A percentile compares a stretch with the other conserved stretches of the same genome.
Evolutionary conservation across 345 rosid genomes (phyloP).

Genomic region (Arabis alpina): DNA sequence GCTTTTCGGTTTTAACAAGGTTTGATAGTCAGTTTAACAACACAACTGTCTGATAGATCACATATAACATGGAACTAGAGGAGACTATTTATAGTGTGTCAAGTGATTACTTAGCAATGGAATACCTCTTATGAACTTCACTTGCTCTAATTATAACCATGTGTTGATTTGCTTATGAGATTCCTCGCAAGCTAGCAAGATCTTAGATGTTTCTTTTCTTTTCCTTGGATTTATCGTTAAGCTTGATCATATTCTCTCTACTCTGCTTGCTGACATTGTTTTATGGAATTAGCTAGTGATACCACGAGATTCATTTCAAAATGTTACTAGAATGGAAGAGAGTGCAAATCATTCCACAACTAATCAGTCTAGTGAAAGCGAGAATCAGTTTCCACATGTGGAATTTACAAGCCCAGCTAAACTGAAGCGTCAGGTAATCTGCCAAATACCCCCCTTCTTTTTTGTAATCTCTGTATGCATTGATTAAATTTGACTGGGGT

Average conservation of each 20-base stretch:
- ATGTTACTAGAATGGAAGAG: constrained; percentile 44
- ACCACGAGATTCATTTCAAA: constrained; percentile 47
- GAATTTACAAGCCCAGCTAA: constrained; percentile 68
- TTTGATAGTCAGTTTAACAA: not conserved
- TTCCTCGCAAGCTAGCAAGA: constrained; percentile 29
- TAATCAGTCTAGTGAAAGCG: constrained; percentile 44
- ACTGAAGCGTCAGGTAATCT: constrained; percentile 80
- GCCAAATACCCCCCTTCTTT: constrained; percentile 28
- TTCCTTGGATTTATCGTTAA: constrained; percentile 22
- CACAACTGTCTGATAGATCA: not conserved
- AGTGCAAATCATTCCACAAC: constrained; percentile 35
- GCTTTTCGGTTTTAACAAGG: not conserved
- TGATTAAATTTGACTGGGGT: constrained; percentile 35
- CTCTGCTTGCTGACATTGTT: constrained; percentile 21
- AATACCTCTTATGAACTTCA: constrained; percentile 9
- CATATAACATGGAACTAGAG: not conserved
- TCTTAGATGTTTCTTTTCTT: not conserved
- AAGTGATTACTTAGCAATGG: constrained; percentile 7
- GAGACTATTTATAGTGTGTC: not conserved
- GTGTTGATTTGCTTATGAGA: constrained; percentile 1
- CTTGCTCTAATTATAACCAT: constrained; percentile 10
- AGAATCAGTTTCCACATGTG: constrained; percentile 38
- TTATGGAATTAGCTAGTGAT: constrained; percentile 44
- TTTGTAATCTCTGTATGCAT: constrained; percentile 4
- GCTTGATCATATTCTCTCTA: constrained; percentile 1